Conservation (phyloP, 164 flowering plant genomes). For the Chimonanthus praecox region DNA sequence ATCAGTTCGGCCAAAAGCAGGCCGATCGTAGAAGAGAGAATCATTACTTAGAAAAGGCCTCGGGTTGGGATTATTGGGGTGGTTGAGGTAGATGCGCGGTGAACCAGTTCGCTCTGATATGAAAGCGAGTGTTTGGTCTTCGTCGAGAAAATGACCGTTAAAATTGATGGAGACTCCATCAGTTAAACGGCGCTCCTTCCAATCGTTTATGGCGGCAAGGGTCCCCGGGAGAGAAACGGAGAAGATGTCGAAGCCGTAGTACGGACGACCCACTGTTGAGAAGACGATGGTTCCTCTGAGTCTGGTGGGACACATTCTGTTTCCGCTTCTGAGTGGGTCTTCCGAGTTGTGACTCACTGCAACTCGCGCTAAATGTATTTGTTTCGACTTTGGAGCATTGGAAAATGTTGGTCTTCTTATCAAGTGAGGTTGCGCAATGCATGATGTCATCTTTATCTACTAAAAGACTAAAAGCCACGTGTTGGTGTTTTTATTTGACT, state of each 20-base stretch:
- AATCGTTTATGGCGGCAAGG: not conserved
- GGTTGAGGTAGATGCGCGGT: conserved; percentile 34
- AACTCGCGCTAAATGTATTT: no score
- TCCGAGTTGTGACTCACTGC: no score
- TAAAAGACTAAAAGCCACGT: no score
- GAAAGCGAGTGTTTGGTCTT: conserved; percentile 35
- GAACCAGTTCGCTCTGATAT: conserved; percentile 68
- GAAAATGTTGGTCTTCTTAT: no score
- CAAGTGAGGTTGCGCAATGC: no score
- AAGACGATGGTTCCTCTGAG: conserved; percentile 57
- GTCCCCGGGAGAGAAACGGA: conserved; percentile 28
- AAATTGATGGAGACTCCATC: conserved; percentile 69
- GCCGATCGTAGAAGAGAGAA: conserved; percentile 76
- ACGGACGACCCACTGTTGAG: conserved; percentile 49
- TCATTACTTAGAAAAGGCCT: conserved; percentile 27
- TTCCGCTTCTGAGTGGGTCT: no score
- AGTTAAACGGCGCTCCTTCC: conserved; percentile 45
- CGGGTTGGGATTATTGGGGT: conserved; percentile 16
- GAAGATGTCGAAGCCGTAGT: conserved; percentile 81
- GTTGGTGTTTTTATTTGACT: no score
- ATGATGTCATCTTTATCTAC: no score
- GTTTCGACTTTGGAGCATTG: no score
- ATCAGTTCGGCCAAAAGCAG: conserved; percentile 28
- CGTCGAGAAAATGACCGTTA: conserved; percentile 56
- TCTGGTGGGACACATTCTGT: no score